Percentiles rank a stretch among this genome's conserved stretches.
phyloP scores from a whole-genome alignment of 345 rosid species.

The Nephelium lappaceum region DNA sequence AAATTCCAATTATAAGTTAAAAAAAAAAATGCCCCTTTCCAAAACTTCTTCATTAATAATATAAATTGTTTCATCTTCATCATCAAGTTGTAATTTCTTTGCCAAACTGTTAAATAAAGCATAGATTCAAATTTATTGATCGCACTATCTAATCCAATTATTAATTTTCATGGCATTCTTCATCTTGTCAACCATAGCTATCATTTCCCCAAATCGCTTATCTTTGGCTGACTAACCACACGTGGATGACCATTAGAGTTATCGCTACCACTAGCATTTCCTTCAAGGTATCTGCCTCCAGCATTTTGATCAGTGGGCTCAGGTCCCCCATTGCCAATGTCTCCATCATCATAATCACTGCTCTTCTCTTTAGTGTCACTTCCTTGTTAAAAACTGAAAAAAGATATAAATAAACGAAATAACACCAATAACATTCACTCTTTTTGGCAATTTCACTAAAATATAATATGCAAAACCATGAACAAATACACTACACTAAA shows the following conservation, averaged over 20 bases:
- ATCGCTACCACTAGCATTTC: slow-evolving; percentile 64
- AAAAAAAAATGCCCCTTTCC: no score
- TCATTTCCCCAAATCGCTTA: slow-evolving; percentile 88
- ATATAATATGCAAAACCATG: background rate
- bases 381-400: slow-evolving; percentile 35
- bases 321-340: slow-evolving; percentile 35
- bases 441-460: background rate
- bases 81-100: no score
- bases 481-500: background rate
- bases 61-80: no score
- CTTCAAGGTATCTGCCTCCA: slow-evolving; percentile 54
- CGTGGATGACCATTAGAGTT: slow-evolving; percentile 66
- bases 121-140: no score
- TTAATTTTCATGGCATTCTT: slow-evolving; percentile 94
- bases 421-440: background rate
- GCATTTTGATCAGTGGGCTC: slow-evolving; percentile 37
- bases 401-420: background rate
- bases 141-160: slow-evolving; percentile 63
- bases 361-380: slow-evolving; percentile 68
- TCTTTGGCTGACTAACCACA: slow-evolving; percentile 83
- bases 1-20: no score
- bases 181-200: slow-evolving; percentile 69
- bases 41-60: no score
- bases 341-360: slow-evolving; percentile 45
- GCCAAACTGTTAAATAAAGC: no score